Evolutionary conservation across 371 early-diverging fungal species (phyloP).

Genomic region (Basidiobolus meristosporus): DNA sequence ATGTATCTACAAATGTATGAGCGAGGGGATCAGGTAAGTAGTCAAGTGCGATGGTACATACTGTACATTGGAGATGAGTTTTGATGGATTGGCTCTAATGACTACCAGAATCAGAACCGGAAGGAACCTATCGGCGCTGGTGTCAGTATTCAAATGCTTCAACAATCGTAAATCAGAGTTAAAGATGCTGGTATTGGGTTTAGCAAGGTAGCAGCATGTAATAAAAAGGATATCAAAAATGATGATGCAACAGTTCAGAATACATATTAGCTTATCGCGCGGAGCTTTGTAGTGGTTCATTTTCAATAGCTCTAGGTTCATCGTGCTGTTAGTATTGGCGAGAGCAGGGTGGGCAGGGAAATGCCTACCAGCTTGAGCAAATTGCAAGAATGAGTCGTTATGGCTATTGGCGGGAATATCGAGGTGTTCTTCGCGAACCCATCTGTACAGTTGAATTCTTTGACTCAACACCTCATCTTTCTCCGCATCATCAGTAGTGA

Average conservation of each 20-base stretch:
- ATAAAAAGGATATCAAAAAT: slow-evolving; percentile 55
- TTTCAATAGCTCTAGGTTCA: slow-evolving; percentile 35
- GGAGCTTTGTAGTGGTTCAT: slow-evolving; percentile 75
- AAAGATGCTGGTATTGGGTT: background rate
- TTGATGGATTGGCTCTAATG: slow-evolving; percentile 49
- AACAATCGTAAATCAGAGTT: background rate
- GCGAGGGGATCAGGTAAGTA: background rate
- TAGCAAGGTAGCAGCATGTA: too few species aligned
- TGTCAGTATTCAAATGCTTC: slow-evolving; percentile 26
- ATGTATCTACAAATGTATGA: slow-evolving; percentile 26
- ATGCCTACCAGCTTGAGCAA: slow-evolving; percentile 24
- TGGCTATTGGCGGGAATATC: slow-evolving; percentile 43
- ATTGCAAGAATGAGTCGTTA: slow-evolving; percentile 41
- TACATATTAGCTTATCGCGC: slow-evolving; percentile 71
- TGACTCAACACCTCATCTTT: slow-evolving; percentile 54
- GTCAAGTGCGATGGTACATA: slow-evolving; percentile 8
- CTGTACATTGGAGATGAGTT: slow-evolving; percentile 67
- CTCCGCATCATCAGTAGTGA: slow-evolving; percentile 58
- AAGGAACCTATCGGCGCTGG: slow-evolving; percentile 61
- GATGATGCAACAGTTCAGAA: slow-evolving; percentile 73
- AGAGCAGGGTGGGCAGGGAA: too few species aligned
- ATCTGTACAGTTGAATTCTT: slow-evolving; percentile 56
- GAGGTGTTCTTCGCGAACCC: slow-evolving; percentile 57
- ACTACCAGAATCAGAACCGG: slow-evolving; percentile 72
- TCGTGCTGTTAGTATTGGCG: background rate